Percentiles rank a stretch among this genome's conserved stretches.
phyloP scores from a whole-genome alignment of 768 basidiomycete species.

The Trametes sanguinea region DNA sequence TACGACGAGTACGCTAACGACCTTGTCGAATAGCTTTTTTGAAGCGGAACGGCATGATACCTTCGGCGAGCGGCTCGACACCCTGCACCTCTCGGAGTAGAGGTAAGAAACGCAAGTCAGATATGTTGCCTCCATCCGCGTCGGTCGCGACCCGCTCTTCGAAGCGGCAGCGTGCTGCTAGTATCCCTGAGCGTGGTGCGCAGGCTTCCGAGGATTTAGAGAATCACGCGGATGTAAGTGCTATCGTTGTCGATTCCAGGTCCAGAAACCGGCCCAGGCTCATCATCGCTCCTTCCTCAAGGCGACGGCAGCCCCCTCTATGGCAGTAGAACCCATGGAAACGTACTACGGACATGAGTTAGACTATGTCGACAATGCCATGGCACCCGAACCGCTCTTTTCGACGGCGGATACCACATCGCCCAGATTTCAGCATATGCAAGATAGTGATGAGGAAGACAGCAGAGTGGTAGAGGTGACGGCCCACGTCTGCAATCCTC shows the following conservation, averaged over 20 bases:
- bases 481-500: no score
- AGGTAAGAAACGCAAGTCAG: background rate
- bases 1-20: background rate
- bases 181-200: no score
- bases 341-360: background rate
- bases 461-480: background rate
- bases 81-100: background rate
- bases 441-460: background rate
- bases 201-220: no score
- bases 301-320: no score
- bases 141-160: background rate
- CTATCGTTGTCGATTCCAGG: no score
- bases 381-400: background rate
- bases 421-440: background rate
- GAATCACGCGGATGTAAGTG: no score
- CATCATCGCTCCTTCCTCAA: no score
- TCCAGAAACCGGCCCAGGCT: no score
- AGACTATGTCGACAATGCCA: background rate
- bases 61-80: background rate
- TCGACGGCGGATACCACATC: background rate
- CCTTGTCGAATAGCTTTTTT: constrained; percentile 1
- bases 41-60: constrained; percentile 10
- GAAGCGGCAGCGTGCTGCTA: background rate
- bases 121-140: background rate
- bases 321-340: no score